Evolutionary conservation across 306 rosid genomes (phyloP), one percentile per base, ranked within the genome.

Genomic region (Glycyrrhiza uralensis): DNA sequence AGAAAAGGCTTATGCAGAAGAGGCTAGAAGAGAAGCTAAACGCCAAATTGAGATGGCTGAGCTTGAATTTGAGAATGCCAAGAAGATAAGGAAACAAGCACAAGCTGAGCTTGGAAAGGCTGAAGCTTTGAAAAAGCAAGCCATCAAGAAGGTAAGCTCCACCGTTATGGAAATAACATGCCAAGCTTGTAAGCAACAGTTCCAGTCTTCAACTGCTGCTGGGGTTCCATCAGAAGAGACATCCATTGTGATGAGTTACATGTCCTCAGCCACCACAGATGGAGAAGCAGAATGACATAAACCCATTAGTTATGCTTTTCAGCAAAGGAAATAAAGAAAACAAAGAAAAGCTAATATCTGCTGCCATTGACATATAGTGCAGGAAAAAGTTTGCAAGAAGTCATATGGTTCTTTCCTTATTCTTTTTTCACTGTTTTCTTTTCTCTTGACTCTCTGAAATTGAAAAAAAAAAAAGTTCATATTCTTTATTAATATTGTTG

Each of bases 221-320:
- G 81, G 67, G 9, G 81, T 81, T 33, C 87, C 85, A 3, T 75
- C 91, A 0, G 96, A 86, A 58, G 94, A 91, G 51, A 91, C 91
- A 1, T 94, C 98, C 7, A 78, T 89, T 7, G 98, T 83, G 3
- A 74, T 87, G 77, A 92, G 96, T 66, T 89, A 91, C 79, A 80
- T 89, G 92, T 90, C 98, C 3, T 89, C 96, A 7, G 92, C 92
- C 19, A 87, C 90, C 14, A 91, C 96, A 30, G 95, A 87, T 76
- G 98, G 89, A 1, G 92, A 87, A 51, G 88, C 87, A 20, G 96
- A 85, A 59, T 78, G 58, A 76, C 79, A 32, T 72, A 36, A 50
- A 7, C 11, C 32, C 61, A 22, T n/a, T n/a, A n/a, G n/a, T 32
- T 45, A 19, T 73, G 72, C 72, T 38, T 22, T 15, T 69, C 30